Evolutionary conservation across 441 rosid species (phyloP).

Genomic region (Pelargonium australe): DNA sequence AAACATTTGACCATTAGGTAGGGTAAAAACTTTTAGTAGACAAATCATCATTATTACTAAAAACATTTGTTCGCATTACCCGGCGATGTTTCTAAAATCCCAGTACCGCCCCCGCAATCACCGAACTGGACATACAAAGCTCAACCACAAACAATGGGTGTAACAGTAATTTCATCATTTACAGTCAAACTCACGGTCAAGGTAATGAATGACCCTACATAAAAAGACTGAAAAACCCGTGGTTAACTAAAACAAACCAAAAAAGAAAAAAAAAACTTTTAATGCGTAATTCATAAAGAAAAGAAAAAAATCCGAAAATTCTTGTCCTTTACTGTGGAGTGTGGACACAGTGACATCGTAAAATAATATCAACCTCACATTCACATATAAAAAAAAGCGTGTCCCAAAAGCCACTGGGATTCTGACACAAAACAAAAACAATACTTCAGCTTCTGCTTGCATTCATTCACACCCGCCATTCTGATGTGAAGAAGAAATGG

Average conservation of each 20-base stretch:
- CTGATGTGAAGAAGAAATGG: conserved; percentile 8
- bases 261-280: neutral
- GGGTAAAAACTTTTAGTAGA: no score
- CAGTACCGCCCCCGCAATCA: no score
- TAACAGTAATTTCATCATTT: neutral
- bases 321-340: neutral
- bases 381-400: neutral
- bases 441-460: neutral
- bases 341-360: neutral
- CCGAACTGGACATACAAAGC: neutral
- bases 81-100: no score
- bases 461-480: neutral
- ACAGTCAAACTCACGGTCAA: neutral
- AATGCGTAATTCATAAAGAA: neutral
- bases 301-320: neutral
- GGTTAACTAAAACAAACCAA: no score
- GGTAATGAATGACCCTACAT: neutral
- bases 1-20: no score
- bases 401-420: neutral
- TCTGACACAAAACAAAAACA: neutral
- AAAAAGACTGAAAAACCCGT: neutral
- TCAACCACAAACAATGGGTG: neutral
- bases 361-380: neutral
- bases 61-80: no score
- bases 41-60: no score